A percentile compares a stretch with the other conserved stretches of the same genome.
Evolutionary conservation across 768 basidiomycete genomes (phyloP).

Genomic region (Lactarius akahatsu): DNA sequence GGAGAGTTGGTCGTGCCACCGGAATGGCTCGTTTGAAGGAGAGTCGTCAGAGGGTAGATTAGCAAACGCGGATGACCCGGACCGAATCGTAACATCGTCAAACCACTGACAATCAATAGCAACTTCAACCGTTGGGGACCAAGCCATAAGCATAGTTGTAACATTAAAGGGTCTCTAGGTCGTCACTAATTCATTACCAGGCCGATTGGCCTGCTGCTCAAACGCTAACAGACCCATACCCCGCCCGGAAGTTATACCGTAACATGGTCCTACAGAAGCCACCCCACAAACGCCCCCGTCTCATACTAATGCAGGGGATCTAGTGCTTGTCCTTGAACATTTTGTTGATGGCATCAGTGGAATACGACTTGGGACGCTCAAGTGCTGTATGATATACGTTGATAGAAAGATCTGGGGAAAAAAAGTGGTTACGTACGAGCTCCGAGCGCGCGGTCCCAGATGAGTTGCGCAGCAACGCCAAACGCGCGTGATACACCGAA

Average conservation of each 20-base stretch:
- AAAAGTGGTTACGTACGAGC: slow-evolving; percentile 58
- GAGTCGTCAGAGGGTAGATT: neutral
- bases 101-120: too few relatives aligned
- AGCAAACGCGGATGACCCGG: neutral
- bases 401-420: slow-evolving; percentile 8
- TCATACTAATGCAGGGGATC: slow-evolving; percentile 2
- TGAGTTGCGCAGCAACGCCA: slow-evolving; percentile 84
- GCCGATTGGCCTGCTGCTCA: slow-evolving; percentile 7
- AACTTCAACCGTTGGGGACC: neutral
- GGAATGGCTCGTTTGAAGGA: neutral
- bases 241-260: slow-evolving; percentile 3
- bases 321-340: slow-evolving; percentile 65
- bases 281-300: slow-evolving; percentile 10
- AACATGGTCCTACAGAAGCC: slow-evolving; percentile 9
- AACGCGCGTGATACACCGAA: slow-evolving; percentile 97
- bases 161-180: slow-evolving; percentile 10
- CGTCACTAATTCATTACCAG: slow-evolving; percentile 12
- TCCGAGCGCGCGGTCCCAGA: slow-evolving; percentile 92
- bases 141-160: slow-evolving; percentile 17
- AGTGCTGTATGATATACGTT: slow-evolving; percentile 49
- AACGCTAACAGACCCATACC: slow-evolving; percentile 9
- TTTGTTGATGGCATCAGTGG: slow-evolving; percentile 73
- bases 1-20: slow-evolving; percentile 14
- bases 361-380: slow-evolving; percentile 91
- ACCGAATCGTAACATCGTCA: neutral